These are phyloP conservation scores for Symbiodinium pilosum DNA, from an alignment of 73 alveolate species.

Conservation along the genomic window DNA sequence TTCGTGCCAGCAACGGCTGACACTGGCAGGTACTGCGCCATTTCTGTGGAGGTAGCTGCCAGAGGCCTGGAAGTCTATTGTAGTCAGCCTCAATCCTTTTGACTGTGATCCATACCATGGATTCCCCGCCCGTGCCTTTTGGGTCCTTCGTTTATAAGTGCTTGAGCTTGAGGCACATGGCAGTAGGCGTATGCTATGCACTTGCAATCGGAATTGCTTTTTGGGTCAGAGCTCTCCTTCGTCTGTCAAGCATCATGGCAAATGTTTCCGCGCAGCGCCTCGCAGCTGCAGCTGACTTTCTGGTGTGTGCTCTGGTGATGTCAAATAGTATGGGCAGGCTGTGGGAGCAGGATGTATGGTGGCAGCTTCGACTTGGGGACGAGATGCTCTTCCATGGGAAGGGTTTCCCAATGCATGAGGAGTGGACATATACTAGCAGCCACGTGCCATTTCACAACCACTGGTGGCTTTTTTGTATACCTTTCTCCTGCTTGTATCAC, in stretches of 20 bases:
- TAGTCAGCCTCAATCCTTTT: no score
- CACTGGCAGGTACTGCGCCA: neutral
- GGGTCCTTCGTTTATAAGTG: no score
- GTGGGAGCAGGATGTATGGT: slow-evolving; percentile 34
- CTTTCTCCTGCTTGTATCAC: neutral
- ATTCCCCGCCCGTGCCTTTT: no score
- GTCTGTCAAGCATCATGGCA: no score
- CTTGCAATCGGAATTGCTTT: no score
- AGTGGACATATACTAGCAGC: slow-evolving; percentile 14
- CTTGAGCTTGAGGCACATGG: no score
- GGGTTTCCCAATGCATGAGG: slow-evolving; percentile 1
- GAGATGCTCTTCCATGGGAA: neutral
- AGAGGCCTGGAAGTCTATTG: slow-evolving; percentile 5
- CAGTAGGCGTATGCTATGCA: no score
- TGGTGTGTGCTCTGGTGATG: neutral
- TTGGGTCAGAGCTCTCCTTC: no score
- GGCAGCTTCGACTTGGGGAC: slow-evolving; percentile 15
- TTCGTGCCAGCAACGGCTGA: no score
- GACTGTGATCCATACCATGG: no score
- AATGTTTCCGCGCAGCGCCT: neutral
- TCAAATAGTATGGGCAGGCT: slow-evolving; percentile 24
- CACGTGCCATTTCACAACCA: slow-evolving; percentile 20
- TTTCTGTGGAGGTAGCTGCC: neutral
- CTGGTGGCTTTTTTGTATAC: neutral
- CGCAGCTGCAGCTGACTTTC: neutral